phyloP scores from a whole-genome alignment of 768 basidiomycete species.

The Filobasidium floriforme region DNA sequence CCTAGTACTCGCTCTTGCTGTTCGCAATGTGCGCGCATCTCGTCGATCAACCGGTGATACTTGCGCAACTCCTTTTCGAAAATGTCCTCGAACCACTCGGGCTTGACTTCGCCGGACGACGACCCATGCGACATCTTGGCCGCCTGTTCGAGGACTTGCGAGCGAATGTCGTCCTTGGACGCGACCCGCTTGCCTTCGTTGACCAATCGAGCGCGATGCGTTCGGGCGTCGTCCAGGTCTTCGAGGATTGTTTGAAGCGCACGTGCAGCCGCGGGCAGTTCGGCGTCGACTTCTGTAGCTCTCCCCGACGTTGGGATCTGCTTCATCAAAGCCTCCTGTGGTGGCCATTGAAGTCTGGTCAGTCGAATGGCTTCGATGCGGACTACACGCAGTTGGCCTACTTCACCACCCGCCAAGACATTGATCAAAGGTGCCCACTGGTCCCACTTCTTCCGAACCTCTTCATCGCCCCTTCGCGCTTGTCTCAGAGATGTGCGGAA shows the following conservation, averaged over 20 bases:
- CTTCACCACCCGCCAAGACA: conserved; percentile 64
- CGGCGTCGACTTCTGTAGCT: conserved; percentile 19
- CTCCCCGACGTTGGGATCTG: conserved; percentile 50
- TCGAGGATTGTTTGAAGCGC: conserved; percentile 56
- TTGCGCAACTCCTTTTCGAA: conserved; percentile 71
- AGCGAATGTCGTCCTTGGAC: conserved; percentile 64
- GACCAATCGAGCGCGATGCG: conserved; percentile 57
- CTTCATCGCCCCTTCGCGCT: conserved; percentile 66
- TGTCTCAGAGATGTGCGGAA: conserved; percentile 66
- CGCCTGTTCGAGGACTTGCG: conserved; percentile 61
- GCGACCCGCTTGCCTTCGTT: conserved; percentile 58
- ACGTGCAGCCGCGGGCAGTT: conserved; percentile 34
- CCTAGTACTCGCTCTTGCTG: conserved; percentile 62
- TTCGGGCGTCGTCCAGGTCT: conserved; percentile 64
- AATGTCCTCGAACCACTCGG: conserved; percentile 80
- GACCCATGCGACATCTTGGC: conserved; percentile 55
- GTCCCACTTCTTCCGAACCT: conserved; percentile 74
- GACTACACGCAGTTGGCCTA: conserved; percentile 27
- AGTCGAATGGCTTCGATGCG: background rate
- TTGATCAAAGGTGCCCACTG: conserved; percentile 71
- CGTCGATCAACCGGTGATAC: conserved; percentile 60
- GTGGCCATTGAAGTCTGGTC: background rate
- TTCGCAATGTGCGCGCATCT: conserved; percentile 55
- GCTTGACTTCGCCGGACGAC: conserved; percentile 54
- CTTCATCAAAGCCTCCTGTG: conserved; percentile 27